Conservation (phyloP, 1,139 yeast genomes). For the Cylindricascospora bacillispora region DNA sequence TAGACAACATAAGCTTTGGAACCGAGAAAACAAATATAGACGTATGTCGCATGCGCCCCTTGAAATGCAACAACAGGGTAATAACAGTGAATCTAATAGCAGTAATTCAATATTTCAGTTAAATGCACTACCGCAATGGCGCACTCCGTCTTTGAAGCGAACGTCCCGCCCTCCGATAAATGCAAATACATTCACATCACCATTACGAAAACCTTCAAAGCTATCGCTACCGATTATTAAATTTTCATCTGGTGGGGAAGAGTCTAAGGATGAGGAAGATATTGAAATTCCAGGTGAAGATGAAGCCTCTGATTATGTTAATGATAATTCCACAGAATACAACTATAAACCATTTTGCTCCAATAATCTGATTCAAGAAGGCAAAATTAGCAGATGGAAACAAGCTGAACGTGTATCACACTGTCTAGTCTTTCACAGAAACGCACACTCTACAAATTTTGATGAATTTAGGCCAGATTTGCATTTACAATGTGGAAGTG, state of each 20-base stretch:
- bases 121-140: too few species aligned
- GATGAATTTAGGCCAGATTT: slow-evolving; percentile 19
- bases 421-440: slow-evolving; percentile 19
- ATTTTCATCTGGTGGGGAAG: neutral
- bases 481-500: slow-evolving; percentile 14
- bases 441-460: slow-evolving; percentile 6
- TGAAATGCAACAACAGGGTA: too few species aligned
- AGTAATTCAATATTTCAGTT: too few species aligned
- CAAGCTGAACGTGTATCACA: slow-evolving; percentile 22
- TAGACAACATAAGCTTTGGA: neutral
- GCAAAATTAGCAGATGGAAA: slow-evolving; percentile 12
- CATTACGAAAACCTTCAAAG: too few species aligned
- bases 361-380: slow-evolving; percentile 14
- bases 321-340: slow-evolving; percentile 7
- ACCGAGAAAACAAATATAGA: too few species aligned
- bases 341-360: slow-evolving; percentile 16
- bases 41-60: too few species aligned
- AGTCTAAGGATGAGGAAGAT: neutral
- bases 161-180: neutral
- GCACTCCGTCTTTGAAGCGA: neutral
- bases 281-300: neutral
- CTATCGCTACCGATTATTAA: too few species aligned
- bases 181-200: too few species aligned
- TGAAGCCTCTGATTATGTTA: neutral
- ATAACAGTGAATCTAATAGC: too few species aligned